Conservation (phyloP, 1,284 basidiomycete species). For the Fomitiporia mediterranea region DNA sequence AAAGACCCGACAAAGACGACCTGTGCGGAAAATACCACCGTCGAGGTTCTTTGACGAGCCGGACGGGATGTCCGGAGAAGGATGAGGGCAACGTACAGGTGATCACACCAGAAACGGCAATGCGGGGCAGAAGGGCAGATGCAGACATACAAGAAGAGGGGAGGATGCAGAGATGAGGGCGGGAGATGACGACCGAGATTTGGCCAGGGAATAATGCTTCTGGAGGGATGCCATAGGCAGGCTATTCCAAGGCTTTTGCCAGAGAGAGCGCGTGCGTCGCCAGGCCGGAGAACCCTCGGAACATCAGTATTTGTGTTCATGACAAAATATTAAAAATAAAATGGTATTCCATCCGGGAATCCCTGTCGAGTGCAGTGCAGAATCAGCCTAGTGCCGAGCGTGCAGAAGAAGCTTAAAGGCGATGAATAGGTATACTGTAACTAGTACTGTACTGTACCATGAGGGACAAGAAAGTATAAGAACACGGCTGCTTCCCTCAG, state of each 20-base stretch:
- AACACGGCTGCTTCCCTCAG: neutral
- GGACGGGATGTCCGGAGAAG: neutral
- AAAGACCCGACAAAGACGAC: neutral
- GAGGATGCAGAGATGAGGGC: neutral
- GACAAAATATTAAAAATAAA: neutral
- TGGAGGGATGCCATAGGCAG: neutral
- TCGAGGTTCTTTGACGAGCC: neutral
- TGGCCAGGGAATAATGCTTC: neutral
- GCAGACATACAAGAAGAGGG: no score
- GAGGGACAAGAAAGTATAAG: neutral
- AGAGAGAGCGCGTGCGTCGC: neutral
- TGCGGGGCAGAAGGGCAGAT: neutral
- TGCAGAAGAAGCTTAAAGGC: neutral
- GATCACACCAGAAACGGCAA: neutral
- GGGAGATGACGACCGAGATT: conserved; percentile 4
- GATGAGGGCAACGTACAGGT: neutral
- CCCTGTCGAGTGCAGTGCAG: neutral
- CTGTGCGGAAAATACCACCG: neutral
- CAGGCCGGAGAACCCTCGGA: conserved; percentile 10
- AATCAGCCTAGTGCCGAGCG: neutral
- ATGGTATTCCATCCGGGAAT: neutral
- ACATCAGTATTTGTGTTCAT: neutral
- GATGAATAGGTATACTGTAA: no score
- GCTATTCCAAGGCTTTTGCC: neutral
- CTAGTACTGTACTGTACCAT: no score